These are phyloP conservation scores for Petunia axillaris DNA, from an alignment of 257 asterid genomes.

Conservation along the genomic window DNA sequence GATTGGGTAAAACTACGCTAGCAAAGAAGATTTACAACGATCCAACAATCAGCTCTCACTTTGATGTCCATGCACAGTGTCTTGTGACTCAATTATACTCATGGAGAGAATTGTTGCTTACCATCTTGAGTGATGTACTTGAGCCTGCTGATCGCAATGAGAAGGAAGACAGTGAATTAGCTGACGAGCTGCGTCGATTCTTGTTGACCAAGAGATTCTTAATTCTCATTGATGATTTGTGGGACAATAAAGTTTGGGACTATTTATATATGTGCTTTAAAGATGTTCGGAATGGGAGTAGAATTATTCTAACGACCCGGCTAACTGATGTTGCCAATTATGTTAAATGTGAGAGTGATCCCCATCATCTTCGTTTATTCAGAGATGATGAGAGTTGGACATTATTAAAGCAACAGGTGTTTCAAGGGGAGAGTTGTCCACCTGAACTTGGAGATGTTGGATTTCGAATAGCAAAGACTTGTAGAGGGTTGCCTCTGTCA, in stretches of 20 bases:
- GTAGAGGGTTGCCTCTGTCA: conserved; percentile 25
- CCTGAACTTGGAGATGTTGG: conserved; percentile 16
- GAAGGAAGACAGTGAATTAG: conserved; percentile 21
- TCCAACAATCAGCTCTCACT: conserved; percentile 2
- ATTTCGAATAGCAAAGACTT: not conserved
- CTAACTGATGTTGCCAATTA: conserved; percentile 18
- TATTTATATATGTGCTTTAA: not conserved
- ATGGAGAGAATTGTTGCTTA: conserved; percentile 19
- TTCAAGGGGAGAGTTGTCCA: conserved; percentile 22
- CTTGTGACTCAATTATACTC: conserved; percentile 24
- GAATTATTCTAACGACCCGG: conserved; percentile 19
- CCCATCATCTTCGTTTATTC: conserved; percentile 23
- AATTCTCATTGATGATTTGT: conserved; percentile 7
- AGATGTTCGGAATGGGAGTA: not conserved
- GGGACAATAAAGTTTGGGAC: conserved; percentile 24
- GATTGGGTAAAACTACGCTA: conserved; percentile 22
- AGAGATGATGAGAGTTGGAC: conserved; percentile 24
- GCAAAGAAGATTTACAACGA: conserved; percentile 24
- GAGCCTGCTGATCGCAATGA: conserved; percentile 24
- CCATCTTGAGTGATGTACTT: conserved; percentile 20
- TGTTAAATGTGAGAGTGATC: conserved; percentile 19
- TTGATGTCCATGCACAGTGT: conserved; percentile 24
- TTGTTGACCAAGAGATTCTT: conserved; percentile 22
- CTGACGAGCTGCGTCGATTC: not conserved
- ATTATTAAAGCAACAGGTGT: not conserved